These are phyloP conservation scores for Cyclotella distinguenda DNA, from an alignment of 108 stramenopile genomes.

Conservation along the genomic window DNA sequence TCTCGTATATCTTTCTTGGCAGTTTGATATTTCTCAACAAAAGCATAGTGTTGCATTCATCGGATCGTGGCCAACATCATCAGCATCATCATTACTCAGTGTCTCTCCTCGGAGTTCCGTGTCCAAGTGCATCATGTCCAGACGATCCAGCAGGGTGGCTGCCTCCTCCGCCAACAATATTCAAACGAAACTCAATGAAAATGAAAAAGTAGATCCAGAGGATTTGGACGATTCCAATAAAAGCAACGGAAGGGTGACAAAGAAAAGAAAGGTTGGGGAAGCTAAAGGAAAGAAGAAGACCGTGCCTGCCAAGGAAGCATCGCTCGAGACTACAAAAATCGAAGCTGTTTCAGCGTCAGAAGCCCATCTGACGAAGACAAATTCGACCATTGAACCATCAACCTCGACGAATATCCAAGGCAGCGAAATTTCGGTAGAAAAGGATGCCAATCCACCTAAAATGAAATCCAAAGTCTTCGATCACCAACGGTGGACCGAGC, in stretches of 20 bases:
- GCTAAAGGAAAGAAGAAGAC: conserved; percentile 5
- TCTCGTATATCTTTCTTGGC: too few relatives aligned
- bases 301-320: not conserved
- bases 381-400: not conserved
- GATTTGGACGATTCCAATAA: not conserved
- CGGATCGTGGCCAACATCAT: too few relatives aligned
- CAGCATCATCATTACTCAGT: not conserved
- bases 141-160: conserved; percentile 14
- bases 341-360: not conserved
- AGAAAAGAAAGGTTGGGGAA: not conserved
- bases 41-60: too few relatives aligned
- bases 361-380: not conserved
- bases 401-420: not conserved
- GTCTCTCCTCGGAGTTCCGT: not conserved
- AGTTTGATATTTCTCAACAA: too few relatives aligned
- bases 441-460: conserved; percentile 8
- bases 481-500: conserved; percentile 77
- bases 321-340: not conserved
- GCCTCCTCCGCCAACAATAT: conserved; percentile 6
- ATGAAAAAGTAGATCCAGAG: not conserved
- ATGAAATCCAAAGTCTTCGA: conserved; percentile 20
- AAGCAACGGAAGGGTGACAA: not conserved
- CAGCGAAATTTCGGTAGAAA: conserved; percentile 6
- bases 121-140: conserved; percentile 6
- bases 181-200: not conserved